These are phyloP conservation scores for Colletotrichum sp. DNA, from an alignment of 2,329 filamentous ascomycete genomes.

Conservation along the genomic window DNA sequence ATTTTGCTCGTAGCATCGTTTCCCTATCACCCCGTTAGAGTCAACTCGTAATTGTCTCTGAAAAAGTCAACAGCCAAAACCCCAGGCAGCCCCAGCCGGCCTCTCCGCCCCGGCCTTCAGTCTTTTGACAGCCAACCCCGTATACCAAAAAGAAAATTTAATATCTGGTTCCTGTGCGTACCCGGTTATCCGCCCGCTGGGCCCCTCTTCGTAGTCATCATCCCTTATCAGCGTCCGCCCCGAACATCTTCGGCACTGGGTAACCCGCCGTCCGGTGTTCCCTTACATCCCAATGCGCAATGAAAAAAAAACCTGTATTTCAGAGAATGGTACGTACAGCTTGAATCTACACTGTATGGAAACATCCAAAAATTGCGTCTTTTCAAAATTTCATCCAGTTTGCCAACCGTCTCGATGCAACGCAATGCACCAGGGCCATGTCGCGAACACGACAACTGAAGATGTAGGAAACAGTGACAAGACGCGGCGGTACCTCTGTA, in stretches of 20 bases:
- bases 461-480: not conserved
- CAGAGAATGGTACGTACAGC: not conserved
- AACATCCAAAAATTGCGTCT: not conserved
- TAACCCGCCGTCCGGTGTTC: not conserved
- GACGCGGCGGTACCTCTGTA: not conserved
- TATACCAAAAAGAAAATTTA: not conserved
- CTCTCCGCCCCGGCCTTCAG: not conserved
- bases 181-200: not conserved
- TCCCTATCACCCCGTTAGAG: not conserved
- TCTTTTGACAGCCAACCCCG: not conserved
- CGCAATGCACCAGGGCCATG: not conserved
- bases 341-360: not conserved
- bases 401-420: not conserved
- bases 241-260: slow-evolving; percentile 1
- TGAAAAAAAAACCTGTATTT: not conserved
- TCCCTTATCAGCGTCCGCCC: slow-evolving; percentile 7
- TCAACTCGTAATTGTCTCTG: not conserved
- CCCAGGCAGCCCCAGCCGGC: slow-evolving; percentile 3
- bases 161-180: not conserved
- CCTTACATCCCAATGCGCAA: not conserved
- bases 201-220: not conserved
- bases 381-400: not conserved
- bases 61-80: not conserved
- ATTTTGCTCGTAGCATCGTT: not conserved
- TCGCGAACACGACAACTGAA: not conserved